A percentile compares a stretch with the other conserved stretches of the same genome.
Conservation (phyloP, 2,329 filamentous ascomycete species). For the Sporothrix pallida region DNA sequence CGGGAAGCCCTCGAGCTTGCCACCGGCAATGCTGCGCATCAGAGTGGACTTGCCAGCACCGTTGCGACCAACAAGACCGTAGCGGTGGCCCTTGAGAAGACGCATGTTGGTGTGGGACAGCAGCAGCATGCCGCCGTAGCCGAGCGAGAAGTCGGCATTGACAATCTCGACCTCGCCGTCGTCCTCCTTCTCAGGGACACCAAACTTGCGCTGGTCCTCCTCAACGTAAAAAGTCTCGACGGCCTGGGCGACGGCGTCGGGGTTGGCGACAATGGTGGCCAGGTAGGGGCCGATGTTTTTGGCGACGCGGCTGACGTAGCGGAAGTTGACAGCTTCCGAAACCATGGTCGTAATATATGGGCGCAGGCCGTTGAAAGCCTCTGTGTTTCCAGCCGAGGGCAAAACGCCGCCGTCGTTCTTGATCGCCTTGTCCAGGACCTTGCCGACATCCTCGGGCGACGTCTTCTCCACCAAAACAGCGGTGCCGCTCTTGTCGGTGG, state of each 20-base stretch:
- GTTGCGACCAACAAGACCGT: constrained; percentile 98
- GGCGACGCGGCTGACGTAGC: constrained; percentile 75
- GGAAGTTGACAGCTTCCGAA: constrained; percentile 83
- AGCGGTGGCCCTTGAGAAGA: constrained; percentile 88
- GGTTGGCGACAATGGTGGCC: constrained; percentile 67
- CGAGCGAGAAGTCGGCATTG: constrained; percentile 95
- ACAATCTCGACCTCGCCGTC: constrained; percentile 95
- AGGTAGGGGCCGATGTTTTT: constrained; percentile 76
- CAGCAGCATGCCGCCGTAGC: constrained; percentile 96
- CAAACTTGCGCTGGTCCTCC: constrained; percentile 87
- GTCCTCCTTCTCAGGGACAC: constrained; percentile 82
- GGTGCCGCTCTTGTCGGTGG: constrained; percentile 59
- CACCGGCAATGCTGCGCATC: constrained; percentile 87
- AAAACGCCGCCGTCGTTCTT: constrained; percentile 64
- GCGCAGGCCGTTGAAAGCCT: constrained; percentile 71
- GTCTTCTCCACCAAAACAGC: constrained; percentile 64
- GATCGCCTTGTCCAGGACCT: constrained; percentile 76
- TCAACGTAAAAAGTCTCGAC: constrained; percentile 80
- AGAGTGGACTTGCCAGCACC: constrained; percentile 97
- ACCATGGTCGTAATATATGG: constrained; percentile 83
- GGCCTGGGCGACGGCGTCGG: constrained; percentile 69
- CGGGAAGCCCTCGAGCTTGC: constrained; percentile 97
- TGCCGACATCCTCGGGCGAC: constrained; percentile 73
- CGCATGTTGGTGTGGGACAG: constrained; percentile 92
- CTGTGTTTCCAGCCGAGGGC: constrained; percentile 57